Conservation (phyloP, 345 rosid genomes). For the Kandelia obovata region DNA sequence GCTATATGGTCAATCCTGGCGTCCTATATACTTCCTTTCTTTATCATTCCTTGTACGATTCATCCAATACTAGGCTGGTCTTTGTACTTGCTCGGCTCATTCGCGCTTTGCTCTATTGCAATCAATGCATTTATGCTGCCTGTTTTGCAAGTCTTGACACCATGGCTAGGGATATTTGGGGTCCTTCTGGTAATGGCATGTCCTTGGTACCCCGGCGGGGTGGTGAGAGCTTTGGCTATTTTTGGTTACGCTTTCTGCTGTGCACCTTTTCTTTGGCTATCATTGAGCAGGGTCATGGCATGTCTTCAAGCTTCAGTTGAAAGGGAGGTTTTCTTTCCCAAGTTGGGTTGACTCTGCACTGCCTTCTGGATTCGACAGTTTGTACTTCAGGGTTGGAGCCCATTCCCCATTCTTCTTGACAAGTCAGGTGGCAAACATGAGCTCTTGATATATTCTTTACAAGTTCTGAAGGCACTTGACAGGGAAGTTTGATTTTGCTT, state of each 20-base stretch:
- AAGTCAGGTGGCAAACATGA: background rate
- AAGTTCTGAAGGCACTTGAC: background rate
- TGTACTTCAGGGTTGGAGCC: conserved; percentile 9
- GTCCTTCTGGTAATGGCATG: conserved; percentile 76
- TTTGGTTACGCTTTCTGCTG: conserved; percentile 68
- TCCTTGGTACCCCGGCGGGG: conserved; percentile 68
- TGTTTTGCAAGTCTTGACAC: conserved; percentile 45
- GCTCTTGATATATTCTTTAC: background rate
- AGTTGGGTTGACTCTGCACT: conserved; percentile 37
- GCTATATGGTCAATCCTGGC: conserved; percentile 70
- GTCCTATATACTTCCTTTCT: conserved; percentile 67
- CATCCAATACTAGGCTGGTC: conserved; percentile 84
- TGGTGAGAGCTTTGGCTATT: conserved; percentile 62
- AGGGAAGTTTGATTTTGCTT: conserved; percentile 13
- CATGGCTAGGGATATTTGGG: conserved; percentile 65
- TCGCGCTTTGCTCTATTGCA: conserved; percentile 58
- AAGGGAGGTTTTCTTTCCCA: conserved; percentile 69
- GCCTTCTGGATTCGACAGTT: conserved; percentile 10
- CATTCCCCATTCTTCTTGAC: background rate
- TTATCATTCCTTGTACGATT: conserved; percentile 69
- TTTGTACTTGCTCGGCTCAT: conserved; percentile 64
- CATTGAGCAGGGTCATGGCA: conserved; percentile 49
- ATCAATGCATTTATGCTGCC: conserved; percentile 74
- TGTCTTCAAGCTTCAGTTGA: conserved; percentile 67
- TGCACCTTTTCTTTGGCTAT: conserved; percentile 67